phyloP scores from a whole-genome alignment of 352 stramenopile genomes.

The Heterotrichella gracilis region DNA sequence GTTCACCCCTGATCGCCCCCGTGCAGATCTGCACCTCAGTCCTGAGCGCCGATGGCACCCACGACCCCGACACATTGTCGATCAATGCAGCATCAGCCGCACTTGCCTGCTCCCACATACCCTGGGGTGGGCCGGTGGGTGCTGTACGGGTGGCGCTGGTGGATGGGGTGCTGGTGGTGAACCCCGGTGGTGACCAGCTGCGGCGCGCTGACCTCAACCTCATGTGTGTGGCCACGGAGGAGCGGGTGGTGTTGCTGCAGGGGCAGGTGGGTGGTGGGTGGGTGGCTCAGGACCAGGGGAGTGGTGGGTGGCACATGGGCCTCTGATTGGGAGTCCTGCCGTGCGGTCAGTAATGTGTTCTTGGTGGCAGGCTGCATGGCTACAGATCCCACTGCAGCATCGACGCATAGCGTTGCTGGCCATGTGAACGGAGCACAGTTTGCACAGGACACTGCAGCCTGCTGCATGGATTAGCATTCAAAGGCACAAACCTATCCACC shows the following conservation, averaged over 20 bases:
- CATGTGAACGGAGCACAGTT: not conserved
- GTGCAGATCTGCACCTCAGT: no score
- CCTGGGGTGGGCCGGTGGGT: conserved; percentile 46
- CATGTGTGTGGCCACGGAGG: conserved; percentile 25
- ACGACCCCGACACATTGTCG: no score
- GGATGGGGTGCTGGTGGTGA: conserved; percentile 49
- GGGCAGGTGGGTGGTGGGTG: not conserved
- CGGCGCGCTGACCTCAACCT: conserved; percentile 24
- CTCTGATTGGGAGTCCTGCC: no score
- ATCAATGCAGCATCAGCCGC: conserved; percentile 29
- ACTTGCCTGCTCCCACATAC: conserved; percentile 41
- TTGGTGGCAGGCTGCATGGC: no score
- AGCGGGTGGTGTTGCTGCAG: conserved; percentile 9
- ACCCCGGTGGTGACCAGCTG: conserved; percentile 32
- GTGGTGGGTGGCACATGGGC: not conserved
- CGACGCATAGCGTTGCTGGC: not conserved
- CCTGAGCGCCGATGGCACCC: no score
- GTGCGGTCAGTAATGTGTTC: no score
- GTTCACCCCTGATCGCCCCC: no score
- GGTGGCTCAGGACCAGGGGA: not conserved
- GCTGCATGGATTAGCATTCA: no score
- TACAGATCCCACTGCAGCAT: not conserved
- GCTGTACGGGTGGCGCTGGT: conserved; percentile 44
- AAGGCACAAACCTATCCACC: no score
- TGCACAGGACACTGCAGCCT: no score